phyloP scores from a whole-genome alignment of 2,329 filamentous ascomycete species.

The Monilinia laxa region DNA sequence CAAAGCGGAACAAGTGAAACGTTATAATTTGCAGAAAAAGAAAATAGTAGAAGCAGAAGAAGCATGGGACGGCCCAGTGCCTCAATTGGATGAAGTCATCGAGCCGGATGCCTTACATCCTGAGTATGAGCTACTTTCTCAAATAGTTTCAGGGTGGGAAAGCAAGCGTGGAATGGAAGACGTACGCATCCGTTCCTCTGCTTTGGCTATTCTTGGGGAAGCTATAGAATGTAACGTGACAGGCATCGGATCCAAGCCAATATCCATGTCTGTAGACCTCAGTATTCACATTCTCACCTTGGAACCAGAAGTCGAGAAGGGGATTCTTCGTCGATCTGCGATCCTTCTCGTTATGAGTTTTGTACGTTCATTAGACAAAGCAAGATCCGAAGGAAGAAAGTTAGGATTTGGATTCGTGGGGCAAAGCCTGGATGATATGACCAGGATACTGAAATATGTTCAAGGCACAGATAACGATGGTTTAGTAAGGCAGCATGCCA shows the following conservation, averaged over 20 bases:
- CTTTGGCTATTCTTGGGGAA: constrained; percentile 62
- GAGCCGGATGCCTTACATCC: constrained; percentile 28
- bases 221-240: constrained; percentile 60
- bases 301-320: constrained; percentile 59
- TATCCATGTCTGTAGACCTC: constrained; percentile 60
- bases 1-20: constrained; percentile 53
- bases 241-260: constrained; percentile 53
- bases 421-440: constrained; percentile 59
- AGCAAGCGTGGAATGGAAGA: constrained; percentile 66
- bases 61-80: constrained; percentile 55
- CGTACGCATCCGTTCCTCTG: constrained; percentile 66
- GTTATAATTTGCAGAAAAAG: constrained; percentile 49
- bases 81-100: constrained; percentile 47
- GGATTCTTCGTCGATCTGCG: constrained; percentile 65
- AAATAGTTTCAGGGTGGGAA: constrained; percentile 67
- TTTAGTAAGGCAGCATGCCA: constrained; percentile 65
- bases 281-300: constrained; percentile 61
- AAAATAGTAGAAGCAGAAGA: constrained; percentile 53
- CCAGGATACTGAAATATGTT: constrained; percentile 62
- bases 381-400: constrained; percentile 47
- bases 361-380: constrained; percentile 57
- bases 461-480: constrained; percentile 65
- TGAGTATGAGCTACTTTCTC: constrained; percentile 51
- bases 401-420: constrained; percentile 56
- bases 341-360: constrained; percentile 63